Evolutionary conservation across 768 basidiomycete species (phyloP).

Genomic region (Rubroboletus pulcherrimus): DNA sequence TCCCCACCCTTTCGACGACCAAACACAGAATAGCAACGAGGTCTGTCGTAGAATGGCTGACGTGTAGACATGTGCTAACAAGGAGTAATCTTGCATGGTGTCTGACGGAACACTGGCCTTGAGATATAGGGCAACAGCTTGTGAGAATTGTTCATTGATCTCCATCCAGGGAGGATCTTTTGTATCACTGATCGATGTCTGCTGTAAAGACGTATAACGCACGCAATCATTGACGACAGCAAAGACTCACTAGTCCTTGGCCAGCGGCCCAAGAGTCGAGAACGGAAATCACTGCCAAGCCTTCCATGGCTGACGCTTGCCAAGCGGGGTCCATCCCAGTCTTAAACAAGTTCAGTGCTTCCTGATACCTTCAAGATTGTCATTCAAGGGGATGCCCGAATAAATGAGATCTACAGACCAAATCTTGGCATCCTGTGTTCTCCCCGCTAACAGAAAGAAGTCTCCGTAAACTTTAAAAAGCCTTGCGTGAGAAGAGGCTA

Average conservation of each 20-base stretch:
- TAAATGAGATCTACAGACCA: slow-evolving; percentile 51
- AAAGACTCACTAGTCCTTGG: slow-evolving; percentile 61
- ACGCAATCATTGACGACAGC: neutral
- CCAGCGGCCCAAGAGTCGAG: slow-evolving; percentile 81
- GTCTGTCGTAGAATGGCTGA: slow-evolving; percentile 68
- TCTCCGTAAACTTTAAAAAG: slow-evolving; percentile 87
- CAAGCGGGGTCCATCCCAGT: slow-evolving; percentile 73
- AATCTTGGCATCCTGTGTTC: slow-evolving; percentile 72
- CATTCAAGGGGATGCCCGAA: slow-evolving; percentile 9
- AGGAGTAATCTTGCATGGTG: slow-evolving; percentile 51
- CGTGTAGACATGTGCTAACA: slow-evolving; percentile 65
- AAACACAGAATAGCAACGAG: slow-evolving; percentile 69
- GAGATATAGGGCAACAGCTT: slow-evolving; percentile 59
- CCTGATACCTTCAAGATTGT: slow-evolving; percentile 64
- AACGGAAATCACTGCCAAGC: slow-evolving; percentile 71
- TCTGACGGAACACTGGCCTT: slow-evolving; percentile 51
- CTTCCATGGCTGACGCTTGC: slow-evolving; percentile 88
- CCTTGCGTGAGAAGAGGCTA: slow-evolving; percentile 77
- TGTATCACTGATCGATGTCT: slow-evolving; percentile 45
- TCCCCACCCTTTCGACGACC: slow-evolving; percentile 89
- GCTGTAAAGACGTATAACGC: slow-evolving; percentile 36
- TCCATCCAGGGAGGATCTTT: slow-evolving; percentile 81
- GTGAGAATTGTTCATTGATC: slow-evolving; percentile 66
- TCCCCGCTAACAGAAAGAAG: slow-evolving; percentile 84
- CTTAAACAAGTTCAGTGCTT: slow-evolving; percentile 77